Base-by-base conservation (phyloP, 805 yeast species). In the Starmerella vaccinii region DNA sequence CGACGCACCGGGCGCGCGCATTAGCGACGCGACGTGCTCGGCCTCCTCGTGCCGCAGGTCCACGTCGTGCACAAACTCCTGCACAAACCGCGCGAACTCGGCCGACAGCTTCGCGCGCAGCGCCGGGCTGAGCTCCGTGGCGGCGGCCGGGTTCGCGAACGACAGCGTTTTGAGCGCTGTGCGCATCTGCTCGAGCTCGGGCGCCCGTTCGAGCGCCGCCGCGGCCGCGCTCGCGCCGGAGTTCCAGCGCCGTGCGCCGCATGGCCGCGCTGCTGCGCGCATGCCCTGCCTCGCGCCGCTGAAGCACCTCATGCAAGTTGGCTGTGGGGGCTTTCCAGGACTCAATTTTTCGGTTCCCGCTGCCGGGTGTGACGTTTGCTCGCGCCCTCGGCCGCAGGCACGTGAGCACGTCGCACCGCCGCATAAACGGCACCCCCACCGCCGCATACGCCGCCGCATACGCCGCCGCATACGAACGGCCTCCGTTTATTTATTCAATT, bases 111-210 rank as follows among this genome's bases (percentile, higher is more conserved):
- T 56, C 43, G 48, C 49, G 38, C 66, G 63, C 27, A 64, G 55
- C 50, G 63, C 63, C 9, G 64, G 61, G 16, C 63, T 56, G 49
- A 65, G 54, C n/a, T 59, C 61, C 5, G 52, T 54, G n/a, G 23
- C 33, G 1, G 43, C 18, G 42, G 51, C 55, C 29, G 61, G 54
- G 41, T 46, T 35, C 21, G 41, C 50, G 27, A 59, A 59, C 46
- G 57, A 51, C 55, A 46, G 42, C 12, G 50, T 50, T 32, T 41
- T 33, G 37, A 54, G 45, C n/a, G 58, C 57, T 47, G 56, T 52
- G 26, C 50, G 50, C 51, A 55, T 35, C 22, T 24, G 38, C 18
- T 49, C 50, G 16, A 49, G 30, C 35, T 32, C 50, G n/a, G 37
- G 24, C 24, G 46, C 29, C 8, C 15, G 18, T 19, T 42, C 46